Evolutionary conservation across 768 basidiomycete species (phyloP), one percentile per base, ranked within the genome.

Genomic region (Suillus cothurnatus): DNA sequence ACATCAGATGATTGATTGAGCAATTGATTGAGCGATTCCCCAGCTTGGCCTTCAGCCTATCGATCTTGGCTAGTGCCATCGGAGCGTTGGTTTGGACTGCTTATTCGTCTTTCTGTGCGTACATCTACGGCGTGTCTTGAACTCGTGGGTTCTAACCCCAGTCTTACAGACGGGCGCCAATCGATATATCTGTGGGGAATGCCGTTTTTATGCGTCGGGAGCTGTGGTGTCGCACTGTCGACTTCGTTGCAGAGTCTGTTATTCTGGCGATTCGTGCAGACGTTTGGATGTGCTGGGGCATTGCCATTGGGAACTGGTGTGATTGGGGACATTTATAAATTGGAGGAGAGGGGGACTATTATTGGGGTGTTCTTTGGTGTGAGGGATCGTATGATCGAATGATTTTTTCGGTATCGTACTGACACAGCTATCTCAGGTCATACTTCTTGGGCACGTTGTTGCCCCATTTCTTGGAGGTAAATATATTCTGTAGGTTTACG

Each of bases 261-360:
- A 70, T 76, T 84, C 17, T 89, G 86, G 78, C 80, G 92, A 14
- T 82, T 88, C 49, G 66, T 91, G 0, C 91, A 93, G 71, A 86
- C 86, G 0, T 79, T 89, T 47, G 91, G 91, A n/a, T 80, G 86
- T 5, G 82, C 87, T 6, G 84, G 84, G 14, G 86, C 80, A 3
- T 71, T 81, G 72, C 84, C 82, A 17, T 80, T 84, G 59, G 91
- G 83, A 17, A 81, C 82, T 0, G 89, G 84, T 2, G 83, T 86
- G 4, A 86, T 90, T 34, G 87, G 86, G 0, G 88, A 91, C 69
- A 87, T 91, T 2, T 90, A 89, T 72, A 81, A 74, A 58, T 70
- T 89, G 2, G 90, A 90, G 61, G 85, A 90, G 66, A 78, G 88
- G 34, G 82, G 87, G 9, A 78, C 81, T 2, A 86, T 84, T 0